Evolutionary conservation across 805 yeast genomes (phyloP), one percentile per base, ranked within the genome.

Genomic region (Candida peoriensis): DNA sequence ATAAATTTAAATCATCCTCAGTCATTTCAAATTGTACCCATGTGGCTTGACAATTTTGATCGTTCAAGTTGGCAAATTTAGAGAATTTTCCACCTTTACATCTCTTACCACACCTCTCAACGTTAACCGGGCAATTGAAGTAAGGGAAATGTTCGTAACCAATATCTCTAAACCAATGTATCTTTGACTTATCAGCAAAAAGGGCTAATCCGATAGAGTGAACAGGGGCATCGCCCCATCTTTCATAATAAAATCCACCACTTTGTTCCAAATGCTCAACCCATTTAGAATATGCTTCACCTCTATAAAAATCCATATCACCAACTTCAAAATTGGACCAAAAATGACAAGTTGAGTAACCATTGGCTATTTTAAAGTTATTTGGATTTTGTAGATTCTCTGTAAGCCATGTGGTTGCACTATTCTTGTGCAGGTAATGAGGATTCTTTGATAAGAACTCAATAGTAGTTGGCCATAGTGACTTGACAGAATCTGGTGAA

Each of bases 181-280:
- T 68, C 35, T 72, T 68, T 8, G 64, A 55, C 46, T 74, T 79
- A 47, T 81, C 87, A 7, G 80, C 84, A 53, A 87, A 83, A 33
- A 85, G 53, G 7, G 76, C 74, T 23, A 85, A 58, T 0, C 90
- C 95, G 28, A 87, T 50, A 3, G 88, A 76, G 54, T 85, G 93
- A 2, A 86, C 93, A 0, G 95, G 95, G 0, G 95, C 95, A 62
- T 86, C 96, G 3, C 95, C 95, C 95, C 95, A 86, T 37, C 95
- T 61, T 56, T 88, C 96, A 50, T 87, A 87, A 56, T 84, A 87
- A 50, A 86, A 86, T 4, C 90, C 90, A 14, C 94, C 93, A 1
- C 78, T 58, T 4, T 66, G 41, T 38, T 86, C 95, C 25, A 87
- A 60, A 48, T 66, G 61, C 21, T 79, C 61, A 49, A 80, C 74